Evolutionary conservation across 208 protist species (phyloP).

Genomic region (Angomonas ambiguus): DNA sequence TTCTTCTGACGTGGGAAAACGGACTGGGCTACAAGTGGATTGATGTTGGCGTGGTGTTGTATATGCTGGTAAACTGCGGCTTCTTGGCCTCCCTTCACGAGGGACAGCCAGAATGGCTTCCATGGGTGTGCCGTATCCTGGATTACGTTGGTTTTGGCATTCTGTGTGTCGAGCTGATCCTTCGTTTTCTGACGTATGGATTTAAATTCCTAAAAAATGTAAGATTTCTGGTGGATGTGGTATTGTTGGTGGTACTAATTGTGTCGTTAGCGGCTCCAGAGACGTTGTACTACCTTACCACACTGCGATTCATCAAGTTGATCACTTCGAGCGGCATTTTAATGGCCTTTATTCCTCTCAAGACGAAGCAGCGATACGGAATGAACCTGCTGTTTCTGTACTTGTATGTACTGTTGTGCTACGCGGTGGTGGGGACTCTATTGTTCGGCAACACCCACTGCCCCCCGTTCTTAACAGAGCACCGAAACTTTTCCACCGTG

Average conservation of each 20-base stretch:
- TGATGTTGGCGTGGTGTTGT: conserved; percentile 5
- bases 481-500: conserved; percentile 57
- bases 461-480: conserved; percentile 25
- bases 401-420: conserved; percentile 35
- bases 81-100: conserved; percentile 28
- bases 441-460: conserved; percentile 28
- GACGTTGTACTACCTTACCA: conserved; percentile 27
- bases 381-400: conserved; percentile 27
- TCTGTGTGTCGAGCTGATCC: conserved; percentile 27
- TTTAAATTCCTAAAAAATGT: conserved; percentile 13
- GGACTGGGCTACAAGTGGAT: conserved; percentile 6
- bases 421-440: conserved; percentile 39
- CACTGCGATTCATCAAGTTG: conserved; percentile 33
- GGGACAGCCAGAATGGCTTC: conserved; percentile 15
- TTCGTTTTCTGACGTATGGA: conserved; percentile 38
- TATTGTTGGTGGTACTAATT: conserved; percentile 30
- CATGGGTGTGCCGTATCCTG: conserved; percentile 23
- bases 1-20: conserved; percentile 13
- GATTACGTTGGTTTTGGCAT: conserved; percentile 27
- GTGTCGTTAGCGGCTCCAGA: conserved; percentile 14
- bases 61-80: conserved; percentile 22
- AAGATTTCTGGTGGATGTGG: conserved; percentile 25
- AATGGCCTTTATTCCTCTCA: conserved; percentile 22
- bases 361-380: conserved; percentile 12
- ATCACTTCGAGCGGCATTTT: conserved; percentile 20